Base-by-base conservation (phyloP, 371 early-diverging fungal genomes). In the Basidiobolus heterosporus region DNA sequence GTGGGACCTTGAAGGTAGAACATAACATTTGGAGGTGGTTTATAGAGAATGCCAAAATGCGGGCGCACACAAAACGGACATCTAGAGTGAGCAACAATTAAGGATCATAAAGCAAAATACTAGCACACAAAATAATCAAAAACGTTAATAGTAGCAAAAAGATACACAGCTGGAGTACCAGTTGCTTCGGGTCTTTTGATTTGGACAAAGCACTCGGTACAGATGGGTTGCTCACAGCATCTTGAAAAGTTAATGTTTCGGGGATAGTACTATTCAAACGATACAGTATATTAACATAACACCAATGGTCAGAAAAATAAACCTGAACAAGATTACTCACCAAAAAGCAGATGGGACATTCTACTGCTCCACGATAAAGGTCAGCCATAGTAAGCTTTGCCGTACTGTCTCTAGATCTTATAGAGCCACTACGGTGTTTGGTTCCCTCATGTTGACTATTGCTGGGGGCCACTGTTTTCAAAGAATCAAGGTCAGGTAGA, bases 181-280 rank as follows among this genome's bases (percentile, higher is more conserved):
- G 59, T 41, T 16, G 48, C 55, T 50, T 67, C 66, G 24, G 77
- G 76, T 30, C 92, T 74, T 59, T 84, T 83, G 52, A 93, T 82
- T 69, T 89, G 88, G 46, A 91, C 75, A 63, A 92, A 90, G 57
- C 93, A 92, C 55, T 90, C 92, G 7, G 92, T 88, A 63, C 93
- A 92, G 45, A 92, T 88, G 8, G 93, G 92, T 55, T 91, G 81
- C 62, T 85, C 81, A 64, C 93, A 92, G 60, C 93, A 92, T 13
- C 83, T 69, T n/a, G 91, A 80, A 54, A 82, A 79, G 64, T 93
- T 93, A 64, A 87, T 85, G 63, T 90, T 85, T 45, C 72, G 57
- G 16, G 92, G 92, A 57, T 91, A 93, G 60, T 80, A 88, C 84
- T 82, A 56, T 9, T 15, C 4, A 45, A 8, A 39, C 1, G 19